A percentile compares a stretch with the other conserved stretches of the same genome.
Evolutionary conservation across 108 stramenopile species (phyloP).

Genomic region (Pseudonitzschia pungens): DNA sequence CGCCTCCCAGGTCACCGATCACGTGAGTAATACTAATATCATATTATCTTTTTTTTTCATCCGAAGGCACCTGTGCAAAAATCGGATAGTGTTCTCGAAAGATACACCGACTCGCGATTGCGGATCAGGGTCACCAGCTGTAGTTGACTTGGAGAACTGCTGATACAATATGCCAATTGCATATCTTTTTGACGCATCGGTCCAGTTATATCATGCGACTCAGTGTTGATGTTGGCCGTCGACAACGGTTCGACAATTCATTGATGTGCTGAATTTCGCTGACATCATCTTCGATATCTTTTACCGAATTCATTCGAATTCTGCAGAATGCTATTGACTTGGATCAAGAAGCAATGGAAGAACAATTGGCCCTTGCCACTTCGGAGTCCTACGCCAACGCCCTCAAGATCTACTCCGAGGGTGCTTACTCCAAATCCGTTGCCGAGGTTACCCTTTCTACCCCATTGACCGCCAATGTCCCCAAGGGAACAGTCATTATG

Average conservation of each 20-base stretch:
- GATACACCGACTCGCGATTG: too few relatives aligned
- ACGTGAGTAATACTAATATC: slow-evolving; percentile 33
- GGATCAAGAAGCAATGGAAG: slow-evolving; percentile 53
- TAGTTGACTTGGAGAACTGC: too few relatives aligned
- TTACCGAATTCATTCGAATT: not conserved
- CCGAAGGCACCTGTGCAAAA: too few relatives aligned
- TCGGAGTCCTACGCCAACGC: slow-evolving; percentile 38
- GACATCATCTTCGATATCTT: not conserved
- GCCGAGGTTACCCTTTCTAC: slow-evolving; percentile 41
- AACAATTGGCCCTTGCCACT: slow-evolving; percentile 32
- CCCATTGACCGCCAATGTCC: slow-evolving; percentile 20
- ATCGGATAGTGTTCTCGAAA: too few relatives aligned
- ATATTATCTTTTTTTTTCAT: not conserved
- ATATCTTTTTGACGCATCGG: too few relatives aligned
- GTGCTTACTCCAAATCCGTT: slow-evolving; percentile 61
- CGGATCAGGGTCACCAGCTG: too few relatives aligned
- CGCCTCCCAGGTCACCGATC: slow-evolving; percentile 59
- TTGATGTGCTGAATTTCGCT: too few relatives aligned
- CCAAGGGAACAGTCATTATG: slow-evolving; percentile 33
- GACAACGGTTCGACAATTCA: too few relatives aligned
- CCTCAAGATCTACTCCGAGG: slow-evolving; percentile 51
- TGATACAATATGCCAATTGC: too few relatives aligned
- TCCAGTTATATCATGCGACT: too few relatives aligned
- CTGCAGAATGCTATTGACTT: slow-evolving; percentile 46
- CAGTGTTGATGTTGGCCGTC: too few relatives aligned